Evolutionary conservation across 768 basidiomycete genomes (phyloP), one percentile per base, ranked within the genome.

Genomic region (Piloderma croceum): DNA sequence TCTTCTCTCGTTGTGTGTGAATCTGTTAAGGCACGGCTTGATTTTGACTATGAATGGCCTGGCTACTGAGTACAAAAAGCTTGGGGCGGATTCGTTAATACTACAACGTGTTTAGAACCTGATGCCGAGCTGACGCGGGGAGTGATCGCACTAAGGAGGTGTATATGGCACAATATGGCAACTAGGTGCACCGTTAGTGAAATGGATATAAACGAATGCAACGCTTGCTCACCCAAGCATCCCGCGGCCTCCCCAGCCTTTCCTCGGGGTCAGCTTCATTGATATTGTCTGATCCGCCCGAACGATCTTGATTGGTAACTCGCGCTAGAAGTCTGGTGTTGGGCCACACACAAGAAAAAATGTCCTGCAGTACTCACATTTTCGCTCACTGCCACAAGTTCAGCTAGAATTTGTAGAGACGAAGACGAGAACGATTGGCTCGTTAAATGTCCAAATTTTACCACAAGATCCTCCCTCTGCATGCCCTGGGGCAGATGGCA

Each of bases 171-270:
- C 67, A 31, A 83, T 77, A 53, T 81, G 79, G 49, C 81, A 83
- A 25, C 80, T 82, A 42, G n/a, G n/a, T n/a, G n/a, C 20, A 19
- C 34, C 21, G 44, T 23, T 31, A 37, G 42, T 49, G 43, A 35
- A 24, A 19, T 23, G 29, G 43, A 17, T n/a, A 27, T 11, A 36
- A 3, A 6, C 31, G 17, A 31, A 29, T 24, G 18, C 41, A 36
- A 34, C n/a, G 32, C 18, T 32, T 13, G 59, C 79, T 51, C 47
- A 89, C 83, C 91, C 91, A 31, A 96, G 65, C 58, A 83, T 68
- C 6, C 91, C 91, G 43, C 88, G 69, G 7, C 91, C 91, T 45
- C 89, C 90, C 91, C 91, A 96, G 6, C n/a, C n/a, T n/a, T 70
- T 76, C 36, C 77, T 61, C 6, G 90, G 89, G 3, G 67, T 81